These are phyloP conservation scores for Tephrocybe sp. DNA, from an alignment of 768 basidiomycete species.

Conservation along the genomic window DNA sequence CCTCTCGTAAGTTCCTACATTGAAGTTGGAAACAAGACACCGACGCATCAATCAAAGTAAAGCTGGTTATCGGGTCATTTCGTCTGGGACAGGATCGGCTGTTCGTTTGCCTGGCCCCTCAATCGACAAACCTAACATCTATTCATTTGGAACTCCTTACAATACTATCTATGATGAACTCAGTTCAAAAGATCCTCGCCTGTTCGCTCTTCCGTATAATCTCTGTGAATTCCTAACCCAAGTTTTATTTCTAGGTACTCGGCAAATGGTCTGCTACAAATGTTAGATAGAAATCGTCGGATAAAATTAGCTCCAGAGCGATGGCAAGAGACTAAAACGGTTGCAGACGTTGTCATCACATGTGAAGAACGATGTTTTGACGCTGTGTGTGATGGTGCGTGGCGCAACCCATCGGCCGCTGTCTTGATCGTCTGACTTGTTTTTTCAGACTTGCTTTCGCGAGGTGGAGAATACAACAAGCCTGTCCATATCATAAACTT, in stretches of 20 bases:
- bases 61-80: slow-evolving; percentile 88
- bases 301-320: slow-evolving; percentile 93
- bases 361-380: slow-evolving; percentile 99
- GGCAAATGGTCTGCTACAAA: slow-evolving; percentile 89
- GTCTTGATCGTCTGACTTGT: neutral
- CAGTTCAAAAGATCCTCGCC: slow-evolving; percentile 70
- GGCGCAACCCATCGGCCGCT: slow-evolving; percentile 3
- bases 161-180: slow-evolving; percentile 94
- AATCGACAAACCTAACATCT: slow-evolving; percentile 97
- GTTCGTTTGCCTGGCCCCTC: slow-evolving; percentile 95
- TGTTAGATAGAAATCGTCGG: slow-evolving; percentile 93
- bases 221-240: slow-evolving; percentile 4
- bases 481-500: slow-evolving; percentile 97
- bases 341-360: slow-evolving; percentile 97
- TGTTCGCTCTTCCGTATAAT: slow-evolving; percentile 51
- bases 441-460: slow-evolving; percentile 70
- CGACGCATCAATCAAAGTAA: slow-evolving; percentile 52
- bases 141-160: slow-evolving; percentile 95
- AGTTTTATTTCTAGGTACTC: slow-evolving; percentile 60
- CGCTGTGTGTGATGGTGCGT: slow-evolving; percentile 93
- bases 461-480: slow-evolving; percentile 90
- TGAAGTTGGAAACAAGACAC: slow-evolving; percentile 8
- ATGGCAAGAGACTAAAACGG: slow-evolving; percentile 88
- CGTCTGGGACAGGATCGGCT: slow-evolving; percentile 94
- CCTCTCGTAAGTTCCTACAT: slow-evolving; percentile 59